Conservation (phyloP, 2,329 filamentous ascomycete genomes). For the Stachybotrys echinatus region DNA sequence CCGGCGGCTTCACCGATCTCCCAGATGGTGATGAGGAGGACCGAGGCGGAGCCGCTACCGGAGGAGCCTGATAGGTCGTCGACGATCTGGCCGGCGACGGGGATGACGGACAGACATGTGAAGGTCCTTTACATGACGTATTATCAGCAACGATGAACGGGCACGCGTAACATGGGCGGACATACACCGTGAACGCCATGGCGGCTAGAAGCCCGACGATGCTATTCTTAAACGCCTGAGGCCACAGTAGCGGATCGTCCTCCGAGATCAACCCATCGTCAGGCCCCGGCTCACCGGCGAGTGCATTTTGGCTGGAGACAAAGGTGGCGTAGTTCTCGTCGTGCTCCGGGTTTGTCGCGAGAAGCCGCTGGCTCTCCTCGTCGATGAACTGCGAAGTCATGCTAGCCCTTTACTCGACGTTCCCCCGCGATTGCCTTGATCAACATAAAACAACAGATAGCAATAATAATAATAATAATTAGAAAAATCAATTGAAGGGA, state of each 20-base stretch:
- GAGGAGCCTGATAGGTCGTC: constrained; percentile 35
- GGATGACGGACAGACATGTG: constrained; percentile 51
- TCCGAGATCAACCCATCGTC: not conserved
- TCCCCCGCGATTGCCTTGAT: no score
- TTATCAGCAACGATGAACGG: no score
- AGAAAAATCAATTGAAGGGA: no score
- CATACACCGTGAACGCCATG: constrained; percentile 53
- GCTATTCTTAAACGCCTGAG: constrained; percentile 43
- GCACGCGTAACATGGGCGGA: not conserved
- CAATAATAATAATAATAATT: no score
- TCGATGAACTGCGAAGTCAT: not conserved
- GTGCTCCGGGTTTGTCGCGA: not conserved
- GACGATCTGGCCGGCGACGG: constrained; percentile 46
- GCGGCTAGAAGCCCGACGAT: constrained; percentile 47
- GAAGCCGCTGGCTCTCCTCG: not conserved
- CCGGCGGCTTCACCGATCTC: constrained; percentile 62
- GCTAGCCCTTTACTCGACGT: no score
- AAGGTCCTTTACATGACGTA: no score
- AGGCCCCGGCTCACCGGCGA: not conserved
- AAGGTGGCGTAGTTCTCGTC: not conserved
- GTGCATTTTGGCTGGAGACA: not conserved
- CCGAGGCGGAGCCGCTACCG: constrained; percentile 39
- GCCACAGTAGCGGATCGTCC: constrained; percentile 30
- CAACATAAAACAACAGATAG: no score
- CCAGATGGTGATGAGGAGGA: constrained; percentile 66